Conservation (phyloP, 2,329 filamentous ascomycete species). For the Huntiella decipiens region DNA sequence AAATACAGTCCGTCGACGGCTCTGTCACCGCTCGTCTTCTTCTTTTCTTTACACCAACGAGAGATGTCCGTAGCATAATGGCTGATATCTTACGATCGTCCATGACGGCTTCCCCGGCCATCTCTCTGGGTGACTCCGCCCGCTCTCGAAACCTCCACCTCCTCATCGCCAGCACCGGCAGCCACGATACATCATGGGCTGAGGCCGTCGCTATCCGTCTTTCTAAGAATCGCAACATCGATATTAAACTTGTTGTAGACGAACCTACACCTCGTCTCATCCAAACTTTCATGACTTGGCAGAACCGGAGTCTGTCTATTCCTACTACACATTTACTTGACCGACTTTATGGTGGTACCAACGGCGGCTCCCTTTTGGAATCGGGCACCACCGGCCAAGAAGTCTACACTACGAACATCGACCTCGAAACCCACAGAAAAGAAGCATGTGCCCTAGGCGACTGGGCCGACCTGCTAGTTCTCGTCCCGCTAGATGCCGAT, state of each 20-base stretch:
- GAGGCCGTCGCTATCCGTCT: slow-evolving; percentile 47
- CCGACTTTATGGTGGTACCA: not conserved
- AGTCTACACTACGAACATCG: not conserved
- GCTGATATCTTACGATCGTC: slow-evolving; percentile 4
- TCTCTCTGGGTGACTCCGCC: slow-evolving; percentile 20
- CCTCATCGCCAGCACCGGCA: slow-evolving; percentile 46
- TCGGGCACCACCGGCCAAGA: slow-evolving; percentile 8
- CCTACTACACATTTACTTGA: slow-evolving; percentile 19
- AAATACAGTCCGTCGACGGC: not conserved
- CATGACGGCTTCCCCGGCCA: slow-evolving; percentile 15
- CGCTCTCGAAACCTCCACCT: slow-evolving; percentile 28
- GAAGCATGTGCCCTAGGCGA: slow-evolving; percentile 50
- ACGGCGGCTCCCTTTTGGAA: not conserved
- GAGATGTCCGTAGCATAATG: slow-evolving; percentile 2
- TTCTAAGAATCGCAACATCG: slow-evolving; percentile 43
- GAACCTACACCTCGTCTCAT: slow-evolving; percentile 43
- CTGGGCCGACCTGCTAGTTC: slow-evolving; percentile 74
- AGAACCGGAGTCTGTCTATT: slow-evolving; percentile 30
- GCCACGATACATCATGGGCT: slow-evolving; percentile 45
- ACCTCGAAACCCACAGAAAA: slow-evolving; percentile 7
- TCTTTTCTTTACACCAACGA: no score
- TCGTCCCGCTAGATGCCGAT: slow-evolving; percentile 71
- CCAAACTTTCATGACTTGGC: slow-evolving; percentile 41
- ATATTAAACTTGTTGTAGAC: slow-evolving; percentile 43
- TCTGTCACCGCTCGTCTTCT: not conserved